Evolutionary conservation across 805 yeast genomes (phyloP), one percentile per base, ranked within the genome.

Genomic region (Starmerella kuoi): DNA sequence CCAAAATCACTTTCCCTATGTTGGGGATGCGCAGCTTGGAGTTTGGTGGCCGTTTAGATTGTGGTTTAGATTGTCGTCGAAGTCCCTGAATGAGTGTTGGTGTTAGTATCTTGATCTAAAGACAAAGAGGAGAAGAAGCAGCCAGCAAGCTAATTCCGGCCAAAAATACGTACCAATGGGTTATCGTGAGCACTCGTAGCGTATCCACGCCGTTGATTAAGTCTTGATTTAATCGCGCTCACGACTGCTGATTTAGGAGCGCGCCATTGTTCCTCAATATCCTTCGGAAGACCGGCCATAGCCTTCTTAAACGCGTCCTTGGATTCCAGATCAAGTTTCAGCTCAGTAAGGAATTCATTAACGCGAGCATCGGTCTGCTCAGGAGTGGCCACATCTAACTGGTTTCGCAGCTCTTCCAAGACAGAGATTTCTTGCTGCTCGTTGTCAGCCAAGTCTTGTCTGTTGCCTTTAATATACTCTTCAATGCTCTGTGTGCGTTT

Each of bases 1-100:
- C 86, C 2, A 82, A 66, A 1, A 84, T 48, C 2, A 82, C 68
- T 38, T 70, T 74, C 6, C 65, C 61, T 2, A 80, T 88, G n/a
- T 72, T 72, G 0, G 77, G 72, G 25, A 84, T 72, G 15, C 60
- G 59, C 44, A 68, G 73, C 30, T 50, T 48, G 9, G 50, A 42
- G 4, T 42, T 19, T 5, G 38, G 33, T 11, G 30, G 19, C 5
- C 23, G 26, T 1, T 23, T 20, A 7, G 9, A 20, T 21, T 28
- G 34, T 21, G 42, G 32, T 26, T 37, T 28, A 14, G 53, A 37
- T 31, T 51, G 47, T 42, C 65, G 45, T 7, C 72, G 69, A 14
- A 70, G 59, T 3, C 74, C 74, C 70, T 68, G 31, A 3, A 26
- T n/a, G n/a, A n/a, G n/a, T n/a, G 25, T 14, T 31, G 2, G 20